These are phyloP conservation scores for Pythium brassicae DNA, from an alignment of 352 stramenopile genomes.

Conservation along the genomic window DNA sequence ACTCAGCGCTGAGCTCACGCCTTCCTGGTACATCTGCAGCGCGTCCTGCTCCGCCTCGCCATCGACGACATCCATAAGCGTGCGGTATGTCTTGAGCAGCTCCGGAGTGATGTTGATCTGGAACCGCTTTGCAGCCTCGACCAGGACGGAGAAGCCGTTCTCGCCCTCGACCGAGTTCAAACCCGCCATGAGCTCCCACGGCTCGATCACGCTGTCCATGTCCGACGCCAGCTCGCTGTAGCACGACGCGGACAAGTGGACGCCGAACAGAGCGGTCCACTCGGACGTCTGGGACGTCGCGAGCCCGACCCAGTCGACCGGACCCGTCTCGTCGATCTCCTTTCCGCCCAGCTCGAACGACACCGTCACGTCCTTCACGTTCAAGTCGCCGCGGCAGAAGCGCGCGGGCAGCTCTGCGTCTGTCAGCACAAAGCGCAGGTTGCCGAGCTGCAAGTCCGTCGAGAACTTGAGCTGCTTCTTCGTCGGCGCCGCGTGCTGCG, in stretches of 20 bases:
- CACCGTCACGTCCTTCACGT: conserved; percentile 56
- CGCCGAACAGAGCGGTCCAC: conserved; percentile 57
- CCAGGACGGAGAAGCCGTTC: conserved; percentile 55
- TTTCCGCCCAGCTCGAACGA: conserved; percentile 45
- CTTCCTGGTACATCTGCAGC: conserved; percentile 64
- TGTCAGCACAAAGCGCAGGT: conserved; percentile 53
- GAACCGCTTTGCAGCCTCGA: conserved; percentile 65
- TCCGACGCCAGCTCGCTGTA: conserved; percentile 63
- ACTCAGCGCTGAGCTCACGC: conserved; percentile 31
- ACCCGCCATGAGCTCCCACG: conserved; percentile 57
- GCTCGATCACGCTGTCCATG: conserved; percentile 74
- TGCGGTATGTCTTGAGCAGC: conserved; percentile 70
- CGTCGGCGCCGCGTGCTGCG: conserved; percentile 27
- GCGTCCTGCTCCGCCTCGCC: conserved; percentile 55
- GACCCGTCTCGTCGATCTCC: conserved; percentile 47
- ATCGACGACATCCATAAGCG: conserved; percentile 73
- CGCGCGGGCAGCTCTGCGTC: conserved; percentile 48
- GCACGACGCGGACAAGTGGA: conserved; percentile 65
- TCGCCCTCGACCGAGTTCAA: conserved; percentile 48
- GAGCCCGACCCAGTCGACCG: conserved; percentile 49
- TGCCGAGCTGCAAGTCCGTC: conserved; percentile 63
- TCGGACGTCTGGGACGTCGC: conserved; percentile 48
- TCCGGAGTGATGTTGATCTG: conserved; percentile 75
- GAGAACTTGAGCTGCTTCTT: conserved; percentile 59
- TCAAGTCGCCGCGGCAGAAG: conserved; percentile 59